A percentile compares a stretch with the other conserved stretches of the same genome.
phyloP scores from a whole-genome alignment of 257 asterid species.

The Solanum ahanhuiri region DNA sequence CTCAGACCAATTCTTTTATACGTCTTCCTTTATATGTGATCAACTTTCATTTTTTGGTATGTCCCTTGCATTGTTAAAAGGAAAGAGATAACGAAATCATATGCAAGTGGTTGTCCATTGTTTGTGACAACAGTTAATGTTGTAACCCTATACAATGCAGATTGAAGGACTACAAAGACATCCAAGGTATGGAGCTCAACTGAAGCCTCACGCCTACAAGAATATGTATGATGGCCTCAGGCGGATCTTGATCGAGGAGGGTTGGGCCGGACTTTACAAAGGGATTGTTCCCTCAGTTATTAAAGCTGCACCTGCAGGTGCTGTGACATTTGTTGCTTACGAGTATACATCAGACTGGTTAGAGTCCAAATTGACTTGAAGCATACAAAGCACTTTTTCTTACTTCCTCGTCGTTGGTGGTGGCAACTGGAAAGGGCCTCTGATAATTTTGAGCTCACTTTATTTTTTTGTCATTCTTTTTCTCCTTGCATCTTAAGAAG shows the following conservation, averaged over 20 bases:
- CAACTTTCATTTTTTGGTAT: too few species aligned
- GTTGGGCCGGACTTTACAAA: constrained; percentile 80
- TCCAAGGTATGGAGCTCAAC: constrained; percentile 81
- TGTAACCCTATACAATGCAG: constrained; percentile 21
- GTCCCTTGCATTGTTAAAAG: background rate
- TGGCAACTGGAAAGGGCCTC: background rate
- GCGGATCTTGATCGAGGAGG: constrained; percentile 44
- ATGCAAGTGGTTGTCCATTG: background rate
- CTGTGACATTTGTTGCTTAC: constrained; percentile 89
- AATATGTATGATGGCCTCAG: constrained; percentile 63
- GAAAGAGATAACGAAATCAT: background rate
- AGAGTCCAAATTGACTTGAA: constrained; percentile 49
- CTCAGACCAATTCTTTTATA: too few species aligned
- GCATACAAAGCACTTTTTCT: background rate
- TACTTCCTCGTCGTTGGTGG: background rate
- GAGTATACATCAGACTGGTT: constrained; percentile 76
- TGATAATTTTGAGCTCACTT: background rate
- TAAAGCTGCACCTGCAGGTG: constrained; percentile 97
- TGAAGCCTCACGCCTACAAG: constrained; percentile 55
- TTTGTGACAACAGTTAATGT: background rate
- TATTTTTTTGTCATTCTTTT: constrained; percentile 2
- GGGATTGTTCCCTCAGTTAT: constrained; percentile 84
- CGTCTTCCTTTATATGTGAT: too few species aligned
- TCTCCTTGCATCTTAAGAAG: background rate
- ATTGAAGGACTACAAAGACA: constrained; percentile 79